Base-by-base conservation (phyloP, 495 filamentous ascomycete genomes). In the Hypoxylon perforatum region DNA sequence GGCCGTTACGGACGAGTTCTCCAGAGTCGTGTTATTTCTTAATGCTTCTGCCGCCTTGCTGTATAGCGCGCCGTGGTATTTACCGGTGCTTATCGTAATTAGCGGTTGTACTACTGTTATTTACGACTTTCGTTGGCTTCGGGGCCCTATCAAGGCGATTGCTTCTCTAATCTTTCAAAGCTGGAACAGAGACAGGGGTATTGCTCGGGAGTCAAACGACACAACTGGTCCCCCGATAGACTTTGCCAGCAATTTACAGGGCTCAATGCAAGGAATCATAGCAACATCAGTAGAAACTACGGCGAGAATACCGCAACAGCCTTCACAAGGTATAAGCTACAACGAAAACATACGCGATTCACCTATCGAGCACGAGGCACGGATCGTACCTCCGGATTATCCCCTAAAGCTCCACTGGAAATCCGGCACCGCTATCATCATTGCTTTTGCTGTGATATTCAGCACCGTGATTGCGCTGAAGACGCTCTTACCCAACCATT, bases 31-130 rank as follows among this genome's bases (percentile, higher is more conserved):
- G 1, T 86, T 96, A 1, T 87, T 92, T 55, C 69, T 92, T n/a
- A 85, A 85, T 14, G 92, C 80, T 18, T 79, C 83, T 2, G 89
- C 88, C 0, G 92, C 91, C 5, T 76, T 94, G 73, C 82, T 90
- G 41, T 93, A 94, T 63, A 92, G 86, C 56, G 86, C 91, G 0
- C 76, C 94, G 0, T 96, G 91, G 92, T 96, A 93, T 69, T 94
- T 93, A 63, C 92, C 92, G 0, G 72, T 91, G 1, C 68, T 96
- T 8, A 89, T 94, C 83, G 55, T 87, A 10, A 25, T 75, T 1
- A 77, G 78, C 12, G 91, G 87, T 0, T 77, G 88, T 28, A 75
- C 78, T 0, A 87, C 88, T 0, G 72, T 87, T 0, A 38, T 85
- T 7, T 91, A 86, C 79, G 91, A 94, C 74, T 82, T 50, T 78